Base-by-base conservation (phyloP, 2,329 filamentous ascomycete species). In the Cadophora sp. region DNA sequence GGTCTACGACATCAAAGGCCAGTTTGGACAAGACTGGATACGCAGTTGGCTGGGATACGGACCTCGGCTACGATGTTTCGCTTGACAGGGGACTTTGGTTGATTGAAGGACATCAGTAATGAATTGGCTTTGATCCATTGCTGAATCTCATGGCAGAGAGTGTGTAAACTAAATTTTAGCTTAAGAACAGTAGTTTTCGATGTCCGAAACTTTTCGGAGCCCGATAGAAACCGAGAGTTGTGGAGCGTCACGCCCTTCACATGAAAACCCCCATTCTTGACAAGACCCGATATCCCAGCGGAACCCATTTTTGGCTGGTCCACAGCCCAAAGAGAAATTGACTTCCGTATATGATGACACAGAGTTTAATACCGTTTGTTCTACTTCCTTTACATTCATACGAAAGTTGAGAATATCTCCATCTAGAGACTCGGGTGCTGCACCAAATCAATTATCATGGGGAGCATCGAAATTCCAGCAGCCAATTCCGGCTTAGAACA, bases 51-150 rank as follows among this genome's bases (percentile, higher is more conserved):
- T 43, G 12, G 40, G 40, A 43, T 43, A 19, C 40, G 29, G 64
- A 69, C 60, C n/a, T 53, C 3, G 64, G 64, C 19, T 69, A 69
- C 40, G 67, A 69, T 50, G 50, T 61, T 29, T 46, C 40, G 6
- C 37, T 66, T 16, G 64, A 66, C 22, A 27, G 26, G 12, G 66
- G 56, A 16, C 37, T 62, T 11, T 55, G 51, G 51, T 16, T 31
- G 27, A 55, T 31, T 31, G 26, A 55, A n/a, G 51, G 51, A 14
- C 51, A 55, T 16, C 51, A 55, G 27, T 55, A 29, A n/a, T n/a
- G 16, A 26, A n/a, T 19, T 27, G 14, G 31, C 4, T 12, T 31
- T n/a, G 26, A 43, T 3, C 3, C 16, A 16, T 43, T 16, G 40
- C 19, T 14, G 5, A 43, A 16, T 14, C n/a, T 12, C 40, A 4